Evolutionary conservation across 495 filamentous ascomycete species (phyloP).

Genomic region (Trichoderma asperelloides): DNA sequence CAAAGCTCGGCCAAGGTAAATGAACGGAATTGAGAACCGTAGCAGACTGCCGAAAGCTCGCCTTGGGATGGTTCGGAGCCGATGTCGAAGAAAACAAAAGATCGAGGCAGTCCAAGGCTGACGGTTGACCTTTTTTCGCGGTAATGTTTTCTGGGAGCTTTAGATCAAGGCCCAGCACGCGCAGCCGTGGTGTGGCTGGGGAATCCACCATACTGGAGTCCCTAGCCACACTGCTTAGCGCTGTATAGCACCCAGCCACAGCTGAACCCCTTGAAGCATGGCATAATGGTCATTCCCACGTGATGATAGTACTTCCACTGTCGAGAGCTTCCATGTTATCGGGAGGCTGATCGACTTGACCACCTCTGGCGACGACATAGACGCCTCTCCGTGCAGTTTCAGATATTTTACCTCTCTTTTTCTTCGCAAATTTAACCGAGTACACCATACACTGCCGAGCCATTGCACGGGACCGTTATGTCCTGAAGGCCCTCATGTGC

Average conservation of each 20-base stretch:
- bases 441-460: background rate
- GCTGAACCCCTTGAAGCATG: background rate
- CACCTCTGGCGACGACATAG: background rate
- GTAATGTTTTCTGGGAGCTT: background rate
- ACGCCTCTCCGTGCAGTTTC: background rate
- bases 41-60: background rate
- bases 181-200: constrained; percentile 5
- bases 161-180: background rate
- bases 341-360: background rate
- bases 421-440: background rate
- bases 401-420: background rate
- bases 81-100: background rate
- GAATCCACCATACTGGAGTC: background rate
- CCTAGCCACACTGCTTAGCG: background rate
- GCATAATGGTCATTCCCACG: background rate
- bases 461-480: background rate
- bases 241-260: background rate
- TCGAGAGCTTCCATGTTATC: background rate
- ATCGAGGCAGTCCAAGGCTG: background rate
- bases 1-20: background rate
- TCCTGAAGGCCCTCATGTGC: background rate
- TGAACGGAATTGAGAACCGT: background rate
- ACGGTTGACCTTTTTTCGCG: constrained; percentile 1
- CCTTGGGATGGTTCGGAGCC: background rate
- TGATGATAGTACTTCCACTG: background rate